These are phyloP conservation scores for Meripilus lineatus DNA, from an alignment of 1,284 basidiomycete species.

Conservation along the genomic window DNA sequence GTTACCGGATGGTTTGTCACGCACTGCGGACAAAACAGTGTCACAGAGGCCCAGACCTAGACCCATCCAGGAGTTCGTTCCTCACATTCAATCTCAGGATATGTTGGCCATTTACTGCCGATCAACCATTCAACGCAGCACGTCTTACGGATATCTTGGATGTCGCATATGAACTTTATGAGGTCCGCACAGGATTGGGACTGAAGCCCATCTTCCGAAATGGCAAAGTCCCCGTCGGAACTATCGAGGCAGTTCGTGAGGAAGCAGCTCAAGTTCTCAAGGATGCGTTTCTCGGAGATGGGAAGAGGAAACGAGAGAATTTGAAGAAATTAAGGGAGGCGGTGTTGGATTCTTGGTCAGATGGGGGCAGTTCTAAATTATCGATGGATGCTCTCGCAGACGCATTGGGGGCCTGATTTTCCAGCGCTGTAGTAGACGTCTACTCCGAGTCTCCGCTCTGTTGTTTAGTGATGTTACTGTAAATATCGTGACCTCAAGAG, in stretches of 20 bases:
- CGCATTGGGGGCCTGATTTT: too few species aligned
- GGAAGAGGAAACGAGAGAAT: conserved; percentile 14
- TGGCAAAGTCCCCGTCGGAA: conserved; percentile 9
- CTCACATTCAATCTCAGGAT: conserved; percentile 14
- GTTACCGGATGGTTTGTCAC: conserved; percentile 12
- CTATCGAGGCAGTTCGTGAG: conserved; percentile 12
- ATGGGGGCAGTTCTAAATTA: too few species aligned
- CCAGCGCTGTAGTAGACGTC: too few species aligned
- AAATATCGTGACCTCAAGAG: too few species aligned
- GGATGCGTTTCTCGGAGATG: conserved; percentile 12
- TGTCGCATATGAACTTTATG: conserved; percentile 24
- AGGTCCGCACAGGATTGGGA: conserved; percentile 21
- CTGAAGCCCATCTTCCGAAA: conserved; percentile 15
- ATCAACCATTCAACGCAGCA: conserved; percentile 21
- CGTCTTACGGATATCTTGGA: conserved; percentile 16
- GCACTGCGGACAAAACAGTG: conserved; percentile 12
- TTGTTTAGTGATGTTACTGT: too few species aligned
- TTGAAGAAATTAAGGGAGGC: too few species aligned
- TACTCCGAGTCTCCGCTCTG: too few species aligned
- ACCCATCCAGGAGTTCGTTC: not conserved
- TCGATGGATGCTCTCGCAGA: too few species aligned
- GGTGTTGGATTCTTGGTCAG: too few species aligned
- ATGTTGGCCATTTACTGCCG: conserved; percentile 22
- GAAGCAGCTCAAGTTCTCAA: conserved; percentile 12
- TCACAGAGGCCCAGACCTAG: conserved; percentile 6